Percentiles rank a stretch among this genome's conserved stretches.
Conservation (phyloP, 1,284 basidiomycete species). For the Ganoderma lingzhi region DNA sequence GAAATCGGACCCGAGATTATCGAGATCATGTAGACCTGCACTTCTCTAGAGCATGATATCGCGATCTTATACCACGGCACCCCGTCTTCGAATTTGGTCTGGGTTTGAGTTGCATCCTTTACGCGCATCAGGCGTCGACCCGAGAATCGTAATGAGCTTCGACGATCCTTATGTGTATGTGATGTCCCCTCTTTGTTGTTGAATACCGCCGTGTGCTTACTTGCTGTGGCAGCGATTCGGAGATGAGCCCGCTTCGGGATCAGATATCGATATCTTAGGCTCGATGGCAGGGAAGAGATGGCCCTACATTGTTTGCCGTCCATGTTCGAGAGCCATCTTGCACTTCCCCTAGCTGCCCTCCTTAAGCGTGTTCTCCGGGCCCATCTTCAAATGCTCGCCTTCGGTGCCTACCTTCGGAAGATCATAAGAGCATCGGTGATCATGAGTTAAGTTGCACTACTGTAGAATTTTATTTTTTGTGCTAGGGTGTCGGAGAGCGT, state of each 20-base stretch:
- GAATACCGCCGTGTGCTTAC: not conserved
- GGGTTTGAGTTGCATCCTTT: constrained; percentile 6
- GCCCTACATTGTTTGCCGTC: too few relatives aligned
- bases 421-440: too few relatives aligned
- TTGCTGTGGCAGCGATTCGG: not conserved
- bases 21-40: constrained; percentile 3
- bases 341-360: too few relatives aligned
- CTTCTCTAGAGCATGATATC: constrained; percentile 4
- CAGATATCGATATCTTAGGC: too few relatives aligned
- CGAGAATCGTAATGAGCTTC: not conserved
- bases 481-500: too few relatives aligned
- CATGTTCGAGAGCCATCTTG: too few relatives aligned
- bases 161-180: not conserved
- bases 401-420: too few relatives aligned
- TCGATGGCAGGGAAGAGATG: too few relatives aligned
- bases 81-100: not conserved
- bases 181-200: not conserved
- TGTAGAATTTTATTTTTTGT: too few relatives aligned
- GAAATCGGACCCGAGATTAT: not conserved
- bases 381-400: too few relatives aligned
- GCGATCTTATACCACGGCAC: constrained; percentile 8
- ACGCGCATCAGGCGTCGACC: not conserved
- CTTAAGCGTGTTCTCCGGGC: too few relatives aligned
- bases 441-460: too few relatives aligned
- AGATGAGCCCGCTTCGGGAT: not conserved